These are phyloP conservation scores for Hymenoscyphus salicellus DNA, from an alignment of 2,329 filamentous ascomycete species.

Conservation along the genomic window DNA sequence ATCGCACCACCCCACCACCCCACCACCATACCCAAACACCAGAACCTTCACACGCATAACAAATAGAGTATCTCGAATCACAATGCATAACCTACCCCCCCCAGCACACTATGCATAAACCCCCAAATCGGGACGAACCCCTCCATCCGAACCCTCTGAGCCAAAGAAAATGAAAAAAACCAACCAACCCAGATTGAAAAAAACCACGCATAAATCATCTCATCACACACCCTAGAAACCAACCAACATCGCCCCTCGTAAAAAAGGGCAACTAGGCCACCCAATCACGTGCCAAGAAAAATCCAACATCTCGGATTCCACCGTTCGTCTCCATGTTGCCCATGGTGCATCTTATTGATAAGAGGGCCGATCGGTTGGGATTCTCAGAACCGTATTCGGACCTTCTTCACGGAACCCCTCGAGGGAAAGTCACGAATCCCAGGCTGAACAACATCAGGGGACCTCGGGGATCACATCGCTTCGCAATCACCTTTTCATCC, in stretches of 20 bases:
- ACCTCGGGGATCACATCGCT: neutral
- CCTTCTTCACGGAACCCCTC: neutral
- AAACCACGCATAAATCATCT: neutral
- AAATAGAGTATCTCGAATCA: neutral
- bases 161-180: neutral
- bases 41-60: neutral
- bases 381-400: neutral
- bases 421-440: neutral
- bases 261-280: neutral
- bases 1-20: neutral
- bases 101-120: neutral
- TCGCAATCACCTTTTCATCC: neutral
- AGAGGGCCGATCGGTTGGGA: neutral
- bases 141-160: neutral
- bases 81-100: neutral
- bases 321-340: neutral
- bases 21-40: neutral
- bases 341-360: neutral
- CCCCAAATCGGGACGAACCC: no score
- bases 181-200: neutral
- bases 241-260: neutral
- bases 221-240: neutral
- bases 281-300: slow-evolving; percentile 1
- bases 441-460: neutral
- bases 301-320: neutral